Conservation (phyloP, 495 filamentous ascomycete genomes). For the Talaromyces borbonicus region DNA sequence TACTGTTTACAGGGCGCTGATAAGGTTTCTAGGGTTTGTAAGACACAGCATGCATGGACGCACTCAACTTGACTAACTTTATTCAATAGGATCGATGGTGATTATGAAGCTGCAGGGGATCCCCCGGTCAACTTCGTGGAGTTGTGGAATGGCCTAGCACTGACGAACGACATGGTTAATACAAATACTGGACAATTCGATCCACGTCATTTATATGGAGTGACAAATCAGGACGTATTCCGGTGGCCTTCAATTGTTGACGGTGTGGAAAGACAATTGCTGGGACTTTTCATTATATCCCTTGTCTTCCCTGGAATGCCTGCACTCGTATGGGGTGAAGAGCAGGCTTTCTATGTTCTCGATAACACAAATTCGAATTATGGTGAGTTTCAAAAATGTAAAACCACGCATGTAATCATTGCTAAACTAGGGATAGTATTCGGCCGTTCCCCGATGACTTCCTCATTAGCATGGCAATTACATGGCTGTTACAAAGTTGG, state of each 20-base stretch:
- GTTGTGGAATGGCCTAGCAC: slow-evolving; percentile 28
- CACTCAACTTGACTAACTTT: background rate
- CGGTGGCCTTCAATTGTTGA: slow-evolving; percentile 40
- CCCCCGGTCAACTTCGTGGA: slow-evolving; percentile 32
- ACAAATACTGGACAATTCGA: slow-evolving; percentile 40
- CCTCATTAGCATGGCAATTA: slow-evolving; percentile 37
- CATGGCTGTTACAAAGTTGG: slow-evolving; percentile 42
- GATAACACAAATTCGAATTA: slow-evolving; percentile 39
- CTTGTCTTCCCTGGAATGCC: slow-evolving; percentile 39
- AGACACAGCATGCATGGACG: background rate
- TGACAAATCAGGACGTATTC: slow-evolving; percentile 43
- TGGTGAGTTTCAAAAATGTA: slow-evolving; percentile 4
- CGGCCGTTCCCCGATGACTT: slow-evolving; percentile 37
- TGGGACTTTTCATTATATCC: slow-evolving; percentile 36
- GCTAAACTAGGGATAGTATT: slow-evolving; percentile 20
- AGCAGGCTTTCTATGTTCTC: slow-evolving; percentile 39
- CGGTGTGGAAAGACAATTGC: slow-evolving; percentile 33
- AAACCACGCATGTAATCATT: background rate
- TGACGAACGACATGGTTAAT: slow-evolving; percentile 37
- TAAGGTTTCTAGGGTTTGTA: slow-evolving; percentile 31
- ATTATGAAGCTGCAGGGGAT: slow-evolving; percentile 27
- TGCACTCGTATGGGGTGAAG: slow-evolving; percentile 38
- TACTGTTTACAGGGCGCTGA: slow-evolving; percentile 33
- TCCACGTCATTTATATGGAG: slow-evolving; percentile 39
- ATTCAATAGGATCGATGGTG: slow-evolving; percentile 26